phyloP scores from a whole-genome alignment of 192 early-diverging fungal species.

The Martensiomyces pterosporus region DNA sequence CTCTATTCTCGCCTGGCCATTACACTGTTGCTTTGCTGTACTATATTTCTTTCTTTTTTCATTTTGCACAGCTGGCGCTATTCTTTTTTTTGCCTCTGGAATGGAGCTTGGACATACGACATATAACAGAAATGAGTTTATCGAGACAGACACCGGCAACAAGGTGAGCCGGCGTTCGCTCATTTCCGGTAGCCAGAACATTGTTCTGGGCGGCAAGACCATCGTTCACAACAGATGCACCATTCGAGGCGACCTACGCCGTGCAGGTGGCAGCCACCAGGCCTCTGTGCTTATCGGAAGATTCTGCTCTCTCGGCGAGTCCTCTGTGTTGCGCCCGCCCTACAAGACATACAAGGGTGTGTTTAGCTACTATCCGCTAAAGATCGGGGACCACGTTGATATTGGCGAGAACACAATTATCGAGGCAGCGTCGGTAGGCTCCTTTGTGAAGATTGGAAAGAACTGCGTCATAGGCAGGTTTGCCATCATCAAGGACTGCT shows the following conservation, averaged over 20 bases:
- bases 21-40: too few species aligned
- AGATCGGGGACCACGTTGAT: slow-evolving; percentile 89
- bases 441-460: slow-evolving; percentile 83
- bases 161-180: slow-evolving; percentile 90
- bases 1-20: too few species aligned
- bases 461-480: slow-evolving; percentile 95
- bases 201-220: slow-evolving; percentile 94
- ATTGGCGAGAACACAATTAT: slow-evolving; percentile 86
- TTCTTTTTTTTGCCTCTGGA: not conserved
- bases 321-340: slow-evolving; percentile 84
- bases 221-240: slow-evolving; percentile 89
- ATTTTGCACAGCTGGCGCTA: too few species aligned
- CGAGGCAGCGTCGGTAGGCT: slow-evolving; percentile 90
- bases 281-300: slow-evolving; percentile 89
- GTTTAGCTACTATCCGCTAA: slow-evolving; percentile 96
- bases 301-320: slow-evolving; percentile 76
- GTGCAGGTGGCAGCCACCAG: slow-evolving; percentile 80
- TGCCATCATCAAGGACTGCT: slow-evolving; percentile 94
- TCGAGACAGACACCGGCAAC: slow-evolving; percentile 98
- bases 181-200: slow-evolving; percentile 94
- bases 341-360: slow-evolving; percentile 88
- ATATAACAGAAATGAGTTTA: slow-evolving; percentile 85
- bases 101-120: slow-evolving; percentile 71
- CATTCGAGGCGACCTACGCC: slow-evolving; percentile 88
- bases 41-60: not conserved